Base-by-base conservation (phyloP, 2,329 filamentous ascomycete species). In the Endothia cerciana region DNA sequence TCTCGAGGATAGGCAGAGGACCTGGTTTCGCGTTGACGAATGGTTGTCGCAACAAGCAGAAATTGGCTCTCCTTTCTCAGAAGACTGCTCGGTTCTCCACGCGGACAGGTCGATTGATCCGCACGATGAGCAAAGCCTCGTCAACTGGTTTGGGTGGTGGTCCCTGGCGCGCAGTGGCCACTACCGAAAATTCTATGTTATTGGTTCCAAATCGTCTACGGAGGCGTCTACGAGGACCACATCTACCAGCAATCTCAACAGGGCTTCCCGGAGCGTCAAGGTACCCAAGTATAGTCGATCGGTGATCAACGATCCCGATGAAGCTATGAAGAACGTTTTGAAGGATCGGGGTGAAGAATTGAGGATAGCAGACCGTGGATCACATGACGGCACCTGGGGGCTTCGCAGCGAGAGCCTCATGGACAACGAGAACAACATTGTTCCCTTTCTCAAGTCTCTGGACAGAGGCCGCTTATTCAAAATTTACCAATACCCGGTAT, bases 121-220 rank as follows among this genome's bases (percentile, higher is more conserved):
- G 0, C 84, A 85, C 63, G 86, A 89, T 67, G 87, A 90, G 71
- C 84, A 88, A 71, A 87, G 83, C 65, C 76, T 90, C 36, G 81
- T 89, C 11, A 86, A 88, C 68, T 89, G 85, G 83, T 89, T 88
- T 72, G 85, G 83, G 1, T 84, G 79, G 74, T 89, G 87, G 87
- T 78, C 85, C 0, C 76, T 79, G 40, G 67, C 74, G 64, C 81
- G 82, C 38, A 71, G 86, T 43, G 81, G 87, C 65, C 74, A 76
- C 49, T 85, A 82, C 70, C 81, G 85, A 40, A 82, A 80, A 45
- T 89, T 89, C 69, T 76, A 78, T 22, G 82, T 89, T 2, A 63
- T 89, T 4, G 87, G 86, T 3, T 85, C 85, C 0, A 68, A 71
- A 69, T 47, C 73, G 2, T 60, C 69, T 19, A 73, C 69, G 13